Conservation (phyloP, 192 early-diverging fungal species). For the Piromyces finnis region DNA sequence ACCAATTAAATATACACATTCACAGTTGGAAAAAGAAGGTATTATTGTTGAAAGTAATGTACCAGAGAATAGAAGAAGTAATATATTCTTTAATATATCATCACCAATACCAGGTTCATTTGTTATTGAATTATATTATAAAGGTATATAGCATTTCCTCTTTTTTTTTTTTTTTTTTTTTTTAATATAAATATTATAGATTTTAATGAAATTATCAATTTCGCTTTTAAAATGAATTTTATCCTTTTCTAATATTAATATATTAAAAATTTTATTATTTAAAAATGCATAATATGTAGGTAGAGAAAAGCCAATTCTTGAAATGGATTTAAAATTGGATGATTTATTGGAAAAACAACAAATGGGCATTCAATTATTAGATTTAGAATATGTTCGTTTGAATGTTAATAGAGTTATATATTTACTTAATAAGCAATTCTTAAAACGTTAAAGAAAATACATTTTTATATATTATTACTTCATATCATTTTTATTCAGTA, state of each 20-base stretch:
- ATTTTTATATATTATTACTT: too few species aligned
- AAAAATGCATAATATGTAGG: constrained; percentile 9
- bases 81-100: constrained; percentile 78
- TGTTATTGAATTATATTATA: constrained; percentile 74
- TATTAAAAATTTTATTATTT: not conserved
- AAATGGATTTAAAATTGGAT: constrained; percentile 85
- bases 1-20: constrained; percentile 69
- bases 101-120: constrained; percentile 79
- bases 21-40: constrained; percentile 72
- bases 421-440: constrained; percentile 70
- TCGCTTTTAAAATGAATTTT: too few species aligned
- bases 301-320: constrained; percentile 76
- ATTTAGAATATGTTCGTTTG: constrained; percentile 84
- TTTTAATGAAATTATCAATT: too few species aligned
- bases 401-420: constrained; percentile 63
- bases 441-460: constrained; percentile 5
- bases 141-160: constrained; percentile 17
- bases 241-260: too few species aligned
- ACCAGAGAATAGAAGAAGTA: constrained; percentile 63
- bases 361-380: constrained; percentile 64
- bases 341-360: constrained; percentile 59
- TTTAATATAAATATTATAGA: too few species aligned
- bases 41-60: constrained; percentile 85
- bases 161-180: too few species aligned
- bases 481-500: too few species aligned